Base-by-base conservation (phyloP, 2,329 filamentous ascomycete species). In the Ascochyta lentis region DNA sequence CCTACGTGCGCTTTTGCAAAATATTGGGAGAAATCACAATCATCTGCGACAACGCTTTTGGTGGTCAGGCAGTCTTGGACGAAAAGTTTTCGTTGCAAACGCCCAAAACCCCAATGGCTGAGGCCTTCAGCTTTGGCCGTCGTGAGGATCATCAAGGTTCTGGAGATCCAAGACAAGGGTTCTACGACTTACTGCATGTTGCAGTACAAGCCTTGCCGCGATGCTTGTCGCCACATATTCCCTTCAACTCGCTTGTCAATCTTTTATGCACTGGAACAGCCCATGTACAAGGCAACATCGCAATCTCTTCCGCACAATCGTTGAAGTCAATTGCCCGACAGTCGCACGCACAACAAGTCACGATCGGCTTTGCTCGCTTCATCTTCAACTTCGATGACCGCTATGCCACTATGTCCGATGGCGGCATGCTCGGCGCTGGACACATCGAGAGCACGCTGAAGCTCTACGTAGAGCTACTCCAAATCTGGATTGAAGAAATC, bases 361-460 rank as follows among this genome's bases (percentile, higher is more conserved):
- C 93, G 0, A 96, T 96, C 76, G 94, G 95, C 0, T 99, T 99
- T 76, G 91, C 95, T 34, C 85, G 93, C 24, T 99, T 98, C 76
- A 99, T 99, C 49, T 99, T 99, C 79, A 96, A 95, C 65, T 99
- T 98, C 73, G 96, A 99, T 74, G 93, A 96, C 64, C 88, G 93
- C 23, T 99, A 99, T 74, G 92, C 94, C 1, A 98, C 95, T 29
- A 97, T 98, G 88, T 96, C 93, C 9, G 95, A 99, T 69, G 95
- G 96, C 29, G 95, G 95, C 2, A 95, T 99, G 88, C 86, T 99
- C 23, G 95, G 94, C 0, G 88, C 91, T 31, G 91, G 89, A 4
- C 95, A 99, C 69, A 97, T 99, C 54, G 95, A 99, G 73, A 96
- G 89, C 64, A 99, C 95, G 0, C 77, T 99, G 19, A 89, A 90